Conservation (phyloP, 2,329 filamentous ascomycete species). For the Neoscytalidium dimidiatum region DNA sequence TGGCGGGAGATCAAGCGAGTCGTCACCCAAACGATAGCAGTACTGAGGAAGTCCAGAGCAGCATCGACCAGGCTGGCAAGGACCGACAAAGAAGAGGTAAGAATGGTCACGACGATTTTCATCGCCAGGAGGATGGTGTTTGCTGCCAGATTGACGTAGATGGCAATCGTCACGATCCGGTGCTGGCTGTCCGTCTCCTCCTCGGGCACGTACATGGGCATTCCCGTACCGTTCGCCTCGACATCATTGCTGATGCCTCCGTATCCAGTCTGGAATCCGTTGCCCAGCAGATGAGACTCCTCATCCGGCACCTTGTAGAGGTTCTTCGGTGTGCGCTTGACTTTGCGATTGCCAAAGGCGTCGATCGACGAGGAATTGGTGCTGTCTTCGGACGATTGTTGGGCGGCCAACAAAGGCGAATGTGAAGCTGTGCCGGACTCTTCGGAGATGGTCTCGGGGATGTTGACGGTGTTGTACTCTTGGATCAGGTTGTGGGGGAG, state of each 20-base stretch:
- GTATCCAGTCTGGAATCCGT: constrained; percentile 25
- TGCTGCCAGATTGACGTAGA: constrained; percentile 81
- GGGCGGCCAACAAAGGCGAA: constrained; percentile 21
- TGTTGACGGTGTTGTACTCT: constrained; percentile 71
- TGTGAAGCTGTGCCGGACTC: constrained; percentile 50
- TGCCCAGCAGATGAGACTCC: constrained; percentile 63
- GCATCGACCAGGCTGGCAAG: constrained; percentile 79
- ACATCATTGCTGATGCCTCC: constrained; percentile 40
- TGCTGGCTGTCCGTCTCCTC: constrained; percentile 75
- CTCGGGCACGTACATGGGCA: constrained; percentile 67
- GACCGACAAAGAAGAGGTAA: constrained; percentile 80
- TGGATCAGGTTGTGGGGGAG: constrained; percentile 90
- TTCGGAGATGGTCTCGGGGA: constrained; percentile 76
- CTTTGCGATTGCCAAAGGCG: constrained; percentile 28
- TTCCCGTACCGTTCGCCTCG: constrained; percentile 49
- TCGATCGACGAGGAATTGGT: constrained; percentile 29
- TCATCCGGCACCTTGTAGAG: constrained; percentile 73
- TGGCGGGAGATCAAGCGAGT: constrained; percentile 72
- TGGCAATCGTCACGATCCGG: constrained; percentile 79
- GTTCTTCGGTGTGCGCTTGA: constrained; percentile 69
- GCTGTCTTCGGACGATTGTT: constrained; percentile 25
- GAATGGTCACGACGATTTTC: constrained; percentile 75
- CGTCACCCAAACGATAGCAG: constrained; percentile 78
- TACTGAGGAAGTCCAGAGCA: constrained; percentile 77
- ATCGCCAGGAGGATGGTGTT: constrained; percentile 74